Evolutionary conservation across 2,329 filamentous ascomycete genomes (phyloP).

Genomic region (Penicillium sclerotiorum): DNA sequence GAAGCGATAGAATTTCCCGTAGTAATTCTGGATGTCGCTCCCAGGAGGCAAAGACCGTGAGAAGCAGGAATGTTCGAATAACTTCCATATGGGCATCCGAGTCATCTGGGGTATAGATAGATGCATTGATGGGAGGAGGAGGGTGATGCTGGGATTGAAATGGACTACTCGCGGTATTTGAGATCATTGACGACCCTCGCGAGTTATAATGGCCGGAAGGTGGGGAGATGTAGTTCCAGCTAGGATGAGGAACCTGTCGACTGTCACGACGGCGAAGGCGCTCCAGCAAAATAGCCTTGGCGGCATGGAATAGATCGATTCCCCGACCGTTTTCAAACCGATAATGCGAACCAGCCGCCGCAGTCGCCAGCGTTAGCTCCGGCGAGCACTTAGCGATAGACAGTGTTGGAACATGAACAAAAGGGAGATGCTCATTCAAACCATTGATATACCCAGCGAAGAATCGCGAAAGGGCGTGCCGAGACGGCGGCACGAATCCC

Average conservation of each 20-base stretch:
- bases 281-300: slow-evolving; percentile 57
- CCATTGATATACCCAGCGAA: slow-evolving; percentile 57
- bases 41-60: slow-evolving; percentile 65
- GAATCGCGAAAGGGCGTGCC: slow-evolving; percentile 52
- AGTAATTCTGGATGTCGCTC: slow-evolving; percentile 59
- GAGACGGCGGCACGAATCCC: slow-evolving; percentile 52
- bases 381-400: slow-evolving; percentile 48
- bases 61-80: slow-evolving; percentile 53
- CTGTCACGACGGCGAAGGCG: slow-evolving; percentile 55
- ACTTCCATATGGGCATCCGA: slow-evolving; percentile 53
- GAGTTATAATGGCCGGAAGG: slow-evolving; percentile 42
- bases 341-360: slow-evolving; percentile 54
- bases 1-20: slow-evolving; percentile 60
- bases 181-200: slow-evolving; percentile 44
- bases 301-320: slow-evolving; percentile 60
- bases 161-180: slow-evolving; percentile 47
- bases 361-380: slow-evolving; percentile 55
- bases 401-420: slow-evolving; percentile 54
- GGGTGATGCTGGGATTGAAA: slow-evolving; percentile 43
- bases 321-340: slow-evolving; percentile 54
- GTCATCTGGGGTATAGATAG: slow-evolving; percentile 43
- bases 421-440: slow-evolving; percentile 55
- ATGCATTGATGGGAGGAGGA: slow-evolving; percentile 33
- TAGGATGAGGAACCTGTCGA: slow-evolving; percentile 43
- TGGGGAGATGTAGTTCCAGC: slow-evolving; percentile 47